Base-by-base conservation (phyloP, 352 stramenopile species). In the Globisporangium yorkense region DNA sequence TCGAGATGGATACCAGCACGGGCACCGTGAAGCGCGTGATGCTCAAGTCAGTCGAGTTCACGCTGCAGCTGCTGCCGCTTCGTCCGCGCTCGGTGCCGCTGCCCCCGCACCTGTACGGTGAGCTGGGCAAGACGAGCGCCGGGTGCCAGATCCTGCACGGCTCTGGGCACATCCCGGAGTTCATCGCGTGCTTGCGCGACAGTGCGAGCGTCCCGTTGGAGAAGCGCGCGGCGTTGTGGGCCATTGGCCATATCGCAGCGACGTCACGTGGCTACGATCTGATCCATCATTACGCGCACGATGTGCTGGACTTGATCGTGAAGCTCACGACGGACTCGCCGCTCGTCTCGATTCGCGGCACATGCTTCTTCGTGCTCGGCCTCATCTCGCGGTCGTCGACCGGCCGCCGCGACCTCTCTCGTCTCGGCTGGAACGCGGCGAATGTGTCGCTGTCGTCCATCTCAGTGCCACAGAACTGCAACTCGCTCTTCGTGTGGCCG, bases 11-110 rank as follows among this genome's bases (percentile, higher is more conserved):
- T 49, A 72, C 56, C 27, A 68, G 63, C 2, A 72, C 75, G 5
- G 74, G 68, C 9, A 82, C 65, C n/a, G 69, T 92, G 13, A 93
- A 91, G 58, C 81, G 86, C 3, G 51, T 94, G 29, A 57, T 84
- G 67, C 83, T 96, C n/a, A 94, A 96, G 62, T 94, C 84, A 21
- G 84, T 96, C 24, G 86, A 96, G 59, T 96, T 96, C 59, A 96
- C 86, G 13, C 67, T 96, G 2, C 84, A 96, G 58, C 64, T 96
- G 13, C 65, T 96, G 21, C 86, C 86, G 8, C 63, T 91, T 54
- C 82, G 85, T 44, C 83, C 86, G 24, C 80, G 84, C 5, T 84
- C 83, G 1, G 86, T 96, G 24, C 82, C 84, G 12, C 67, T 96
- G 5, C 86, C 86, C 5, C 84, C 87, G 7, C 86, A 96, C 55